Evolutionary conservation across 345 rosid genomes (phyloP).

Genomic region (Moricandia arvensis): DNA sequence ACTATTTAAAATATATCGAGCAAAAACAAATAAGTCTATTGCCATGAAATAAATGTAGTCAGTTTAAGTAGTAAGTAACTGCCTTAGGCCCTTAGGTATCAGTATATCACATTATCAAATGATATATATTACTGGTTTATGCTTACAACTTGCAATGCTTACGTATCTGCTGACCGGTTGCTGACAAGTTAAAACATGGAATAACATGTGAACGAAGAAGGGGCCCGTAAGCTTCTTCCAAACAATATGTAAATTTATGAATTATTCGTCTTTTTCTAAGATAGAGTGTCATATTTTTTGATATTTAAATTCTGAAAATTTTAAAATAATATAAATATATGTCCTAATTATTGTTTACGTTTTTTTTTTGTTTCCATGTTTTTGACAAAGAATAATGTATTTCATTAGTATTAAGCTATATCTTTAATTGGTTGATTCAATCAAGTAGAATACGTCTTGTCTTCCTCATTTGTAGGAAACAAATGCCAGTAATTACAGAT

Average conservation of each 20-base stretch:
- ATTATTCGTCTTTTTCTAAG: neutral
- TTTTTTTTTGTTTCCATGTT: neutral
- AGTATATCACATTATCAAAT: neutral
- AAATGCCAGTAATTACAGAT: neutral
- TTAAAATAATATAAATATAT: neutral
- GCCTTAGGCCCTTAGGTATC: neutral
- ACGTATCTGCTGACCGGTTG: neutral
- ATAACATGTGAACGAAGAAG: neutral
- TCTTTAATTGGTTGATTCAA: neutral
- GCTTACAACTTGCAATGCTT: neutral
- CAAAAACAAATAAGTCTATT: neutral
- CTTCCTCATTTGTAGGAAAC: neutral
- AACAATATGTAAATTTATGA: neutral
- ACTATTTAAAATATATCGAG: neutral
- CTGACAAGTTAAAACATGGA: neutral
- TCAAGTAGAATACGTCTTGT: neutral
- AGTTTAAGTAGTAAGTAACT: neutral
- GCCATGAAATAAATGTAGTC: neutral
- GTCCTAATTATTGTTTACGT: neutral
- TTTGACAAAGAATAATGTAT: neutral
- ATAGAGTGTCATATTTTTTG: neutral
- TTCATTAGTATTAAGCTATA: neutral
- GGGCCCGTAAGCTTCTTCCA: neutral
- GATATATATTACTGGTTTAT: neutral
- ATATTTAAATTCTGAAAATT: neutral